Base-by-base conservation (phyloP, 73 alveolate genomes). In the Tetrahymena elliotti region DNA sequence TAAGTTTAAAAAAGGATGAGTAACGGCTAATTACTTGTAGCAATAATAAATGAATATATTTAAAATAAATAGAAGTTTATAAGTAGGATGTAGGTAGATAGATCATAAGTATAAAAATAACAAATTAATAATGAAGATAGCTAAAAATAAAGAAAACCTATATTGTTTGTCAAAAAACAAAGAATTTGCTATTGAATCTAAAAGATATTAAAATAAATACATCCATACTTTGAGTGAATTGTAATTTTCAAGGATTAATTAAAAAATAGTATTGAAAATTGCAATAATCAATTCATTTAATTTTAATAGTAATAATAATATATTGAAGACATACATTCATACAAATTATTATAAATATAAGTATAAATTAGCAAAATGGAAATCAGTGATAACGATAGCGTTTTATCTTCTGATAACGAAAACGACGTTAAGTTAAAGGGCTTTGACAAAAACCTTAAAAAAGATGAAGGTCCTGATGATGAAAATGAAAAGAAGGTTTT, bases 11-110 rank as follows among this genome's bases (percentile, higher is more conserved):
- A 27, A 11, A 27, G n/a, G 11, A 6, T 24, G 13, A 68, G n/a
- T n/a, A 68, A 68, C 88, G 88, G 88, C 88, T 68, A 68, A 68
- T 68, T 68, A 68, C 88, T 68, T 68, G 88, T 68, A 68, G 88
- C 88, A 68, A 68, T 68, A 18, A 15, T 10, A 40, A 68, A 10
- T 2, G 88, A 18, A 68, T 68, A 31, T 27, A 27, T 68, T 68
- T 31, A 27, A 68, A 68, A 68, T 24, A 68, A 24, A 68, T 68
- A 68, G 88, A 68, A 68, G 88, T 68, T 68, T 31, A 4, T 68
- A 68, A 31, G 88, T 68, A 68, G 88, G 88, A 13, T 47, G 82
- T 47, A 68, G 88, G 88, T 68, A 68, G 88, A 68, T 68, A 68
- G 88, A 68, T 68, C 88, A 68, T 68, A 68, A 68, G 88, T 68